Evolutionary conservation across 75 land plant species (phyloP), one percentile per base, ranked within the genome.

Genomic region (Selaginella tamariscina): DNA sequence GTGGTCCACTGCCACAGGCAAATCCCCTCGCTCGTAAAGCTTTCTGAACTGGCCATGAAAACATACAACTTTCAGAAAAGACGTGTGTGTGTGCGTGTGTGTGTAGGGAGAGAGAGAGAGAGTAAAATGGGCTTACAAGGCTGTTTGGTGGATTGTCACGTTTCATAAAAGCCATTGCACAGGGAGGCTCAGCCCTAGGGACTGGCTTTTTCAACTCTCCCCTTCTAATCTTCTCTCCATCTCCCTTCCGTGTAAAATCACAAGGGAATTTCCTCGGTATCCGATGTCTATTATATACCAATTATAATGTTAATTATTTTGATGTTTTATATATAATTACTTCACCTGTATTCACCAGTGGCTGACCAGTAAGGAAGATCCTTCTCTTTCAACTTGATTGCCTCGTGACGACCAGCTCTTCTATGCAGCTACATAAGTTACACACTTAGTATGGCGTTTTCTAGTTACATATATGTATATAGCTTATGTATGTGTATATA

Each of bases 61-160:
- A 39, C 28, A 39, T 1, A 31, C 31, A 39, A 39, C 5, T n/a
- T n/a, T n/a, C n/a, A n/a, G n/a, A n/a, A n/a, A n/a, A n/a, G n/a
- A n/a, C n/a, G n/a, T n/a, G n/a, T n/a, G n/a, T n/a, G n/a, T n/a
- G n/a, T n/a, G n/a, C n/a, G n/a, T n/a, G n/a, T n/a, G n/a, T n/a
- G n/a, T n/a, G n/a, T n/a, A n/a, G n/a, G n/a, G n/a, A n/a, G n/a
- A n/a, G n/a, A n/a, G n/a, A n/a, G n/a, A n/a, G n/a, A n/a, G n/a
- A n/a, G 49, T 15, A 39, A 39, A 39, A 65, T 18, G 11, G 15
- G 11, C 65, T 49, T 64, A 77, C 75, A 2, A 68, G 63, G 69
- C 74, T 66, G 64, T 77, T 77, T 22, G 79, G 79, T 27, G 79
- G 79, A 27, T 77, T 77, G 59, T 77, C 79, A 29, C 79, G 70